Base-by-base conservation (phyloP, 345 rosid species). In the Gossypium raimondii region DNA sequence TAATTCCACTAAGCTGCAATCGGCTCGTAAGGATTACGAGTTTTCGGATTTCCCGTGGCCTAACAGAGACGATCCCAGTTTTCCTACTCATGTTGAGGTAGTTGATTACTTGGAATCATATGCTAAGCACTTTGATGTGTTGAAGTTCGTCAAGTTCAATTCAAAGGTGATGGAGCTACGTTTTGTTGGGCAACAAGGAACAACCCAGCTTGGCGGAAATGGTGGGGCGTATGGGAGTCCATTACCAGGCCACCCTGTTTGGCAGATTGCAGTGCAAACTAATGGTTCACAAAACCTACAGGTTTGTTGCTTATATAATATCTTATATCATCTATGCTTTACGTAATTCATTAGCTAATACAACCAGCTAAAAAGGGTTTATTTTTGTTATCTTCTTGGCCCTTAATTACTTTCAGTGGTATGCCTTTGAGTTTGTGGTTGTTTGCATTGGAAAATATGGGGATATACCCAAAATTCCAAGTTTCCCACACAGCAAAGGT, bases 21-120 rank as follows among this genome's bases (percentile, higher is more conserved):
- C 97, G 25, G 62, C 82, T 43, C 91, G 95, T 70, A 68, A 58
- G 11, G 89, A 83, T 76, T 94, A 92, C 44, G 97, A 94, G 83
- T 94, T 92, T 85, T 79, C 93, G n/a, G 98, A 94, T 70, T 90
- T 89, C 56, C 92, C 88, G 2, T 94, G 98, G 98, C 89, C 88
- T 27, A 82, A 86, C 14, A 84, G 97, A 76, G 93, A 90, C 51
- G 92, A 87, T 16, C 75, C 87, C 1, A 73, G 45, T 79, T 92
- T 90, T 70, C 98, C 98, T 29, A 80, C 71, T 73, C 70, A 90
- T 72, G 11, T 70, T 45, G 95, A 92, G 85, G 76, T 94, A 20
- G 58, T 90, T 67, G 91, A 89, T 13, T 94, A 92, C 89, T 81
- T 92, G 84, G 84, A 86, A 29, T 81, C 90, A 60, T 94, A 94